Conservation (phyloP, 805 yeast genomes). For the Candida argentea region DNA sequence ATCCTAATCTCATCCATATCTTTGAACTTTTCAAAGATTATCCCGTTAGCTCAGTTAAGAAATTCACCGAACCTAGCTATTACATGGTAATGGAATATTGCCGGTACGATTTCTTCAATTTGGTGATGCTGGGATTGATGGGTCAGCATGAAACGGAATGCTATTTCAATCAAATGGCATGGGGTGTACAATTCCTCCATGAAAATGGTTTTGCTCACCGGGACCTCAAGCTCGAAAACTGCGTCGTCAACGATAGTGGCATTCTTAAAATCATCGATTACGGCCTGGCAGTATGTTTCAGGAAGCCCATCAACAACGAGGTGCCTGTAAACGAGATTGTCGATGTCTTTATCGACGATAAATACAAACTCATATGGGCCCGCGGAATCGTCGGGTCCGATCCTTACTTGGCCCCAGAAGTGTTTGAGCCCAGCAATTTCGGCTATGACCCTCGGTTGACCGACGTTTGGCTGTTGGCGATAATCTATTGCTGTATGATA, state of each 20-base stretch:
- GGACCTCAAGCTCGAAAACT: constrained; percentile 86
- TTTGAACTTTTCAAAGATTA: constrained; percentile 47
- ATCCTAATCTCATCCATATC: constrained; percentile 73
- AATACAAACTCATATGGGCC: constrained; percentile 47
- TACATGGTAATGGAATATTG: constrained; percentile 89
- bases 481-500: constrained; percentile 85
- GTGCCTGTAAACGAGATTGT: constrained; percentile 4
- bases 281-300: constrained; percentile 83
- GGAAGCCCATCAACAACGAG: constrained; percentile 32
- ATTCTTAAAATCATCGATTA: constrained; percentile 83
- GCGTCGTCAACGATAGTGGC: constrained; percentile 72
- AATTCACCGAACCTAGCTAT: constrained; percentile 20
- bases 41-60: neutral
- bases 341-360: constrained; percentile 26
- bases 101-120: constrained; percentile 82
- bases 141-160: constrained; percentile 60
- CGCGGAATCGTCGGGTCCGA: constrained; percentile 91
- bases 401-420: constrained; percentile 93
- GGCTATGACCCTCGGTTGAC: constrained; percentile 80
- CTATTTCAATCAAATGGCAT: constrained; percentile 70
- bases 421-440: constrained; percentile 33
- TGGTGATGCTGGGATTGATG: constrained; percentile 86
- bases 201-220: constrained; percentile 82
- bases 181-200: constrained; percentile 73
- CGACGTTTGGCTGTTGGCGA: constrained; percentile 91